Base-by-base conservation (phyloP, 2,329 filamentous ascomycete species). In the Diaporthe longicolla region DNA sequence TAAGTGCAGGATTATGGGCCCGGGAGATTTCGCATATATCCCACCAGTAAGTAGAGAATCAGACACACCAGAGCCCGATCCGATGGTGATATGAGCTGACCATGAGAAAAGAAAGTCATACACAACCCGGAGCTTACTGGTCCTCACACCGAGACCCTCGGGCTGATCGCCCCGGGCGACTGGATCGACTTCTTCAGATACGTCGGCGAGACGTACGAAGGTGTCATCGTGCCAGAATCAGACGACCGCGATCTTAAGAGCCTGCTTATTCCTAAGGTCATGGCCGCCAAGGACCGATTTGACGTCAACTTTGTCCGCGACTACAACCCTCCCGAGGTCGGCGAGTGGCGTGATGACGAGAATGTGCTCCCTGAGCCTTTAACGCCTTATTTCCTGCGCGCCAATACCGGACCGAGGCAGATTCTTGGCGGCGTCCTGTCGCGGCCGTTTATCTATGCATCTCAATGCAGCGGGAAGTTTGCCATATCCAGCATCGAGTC, bases 171-270 rank as follows among this genome's bases (percentile, higher is more conserved):
- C 0, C 89, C 89, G 0, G 89, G 88, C 7, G 88, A 89, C 77
- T 91, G 89, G 89, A 82, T 89, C 37, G 88, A 91, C 76, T 91
- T 91, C 82, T 91, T 91, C 82, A 85, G 89, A 66, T 87, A 89
- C 78, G 85, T 91, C 10, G 85, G 85, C 37, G 89, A 91, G 78
- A 82, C 86, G 0, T 90, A 87, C 72, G 76, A 81, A 4, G 88
- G 89, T 0, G 77, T 87, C 0, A 76, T 90, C 24, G 84, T 88
- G 21, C 89, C 89, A 0, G 85, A 89, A 68, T 79, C 82, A 48
- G 89, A 91, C 77, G 77, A 85, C n/a, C 85, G 89, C 1, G 86
- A 89, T 76, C 80, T 89, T 3, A 85, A 84, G 58, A 82, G 85
- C 32, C 79, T 87, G 0, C 78, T 90, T 43, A 85, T 90, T 32